Evolutionary conservation across 2,329 filamentous ascomycete genomes (phyloP), one percentile per base, ranked within the genome.

Genomic region (Hypocreales sp.): DNA sequence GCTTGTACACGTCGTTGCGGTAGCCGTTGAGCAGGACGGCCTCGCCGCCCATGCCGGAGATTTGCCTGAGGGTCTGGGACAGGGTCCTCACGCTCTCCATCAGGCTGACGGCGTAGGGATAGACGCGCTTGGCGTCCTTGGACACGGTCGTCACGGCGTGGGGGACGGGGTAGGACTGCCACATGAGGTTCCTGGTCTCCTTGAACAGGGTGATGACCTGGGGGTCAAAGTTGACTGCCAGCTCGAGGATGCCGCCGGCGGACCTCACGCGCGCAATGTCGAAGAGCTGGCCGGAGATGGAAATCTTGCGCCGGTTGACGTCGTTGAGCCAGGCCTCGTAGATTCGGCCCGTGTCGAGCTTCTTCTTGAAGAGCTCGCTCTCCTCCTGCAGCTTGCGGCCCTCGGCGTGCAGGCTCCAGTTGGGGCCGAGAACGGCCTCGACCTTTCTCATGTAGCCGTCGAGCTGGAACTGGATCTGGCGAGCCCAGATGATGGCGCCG

Each of bases 1-100:
- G 66, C 23, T 61, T 60, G 44, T 93, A 86, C 1, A 90, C 82
- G 35, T 94, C 83, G 38, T 92, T 93, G 39, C 84, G 74, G 46
- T 95, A 92, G 15, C 87, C 84, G 45, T 81, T 84, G 15, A 98
- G 64, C 14, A 99, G 61, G 26, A 92, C 76, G 1, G 84, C 73
- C 31, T 94, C 84, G 38, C 87, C 80, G 8, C 76, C 70, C 81
- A 98, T 87, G 29, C 79, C 72, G 12, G 72, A 64, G 33, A 98
- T 92, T 27, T 80, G 73, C 17, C 83, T 75, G 40, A 79, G 77
- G 0, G 84, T 94, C 53, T 95, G 87, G 2, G 83, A 71, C 36
- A 92, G 78, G 0, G 84, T 95, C 32, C 86, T 72, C n/a, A 95
- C 83, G 44, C 84, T 95, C 56, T 99, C 90, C 84, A 98, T 98